Evolutionary conservation across 108 stramenopile species (phyloP), one percentile per base, ranked within the genome.

Genomic region (Cyclostephanos tholiformis): DNA sequence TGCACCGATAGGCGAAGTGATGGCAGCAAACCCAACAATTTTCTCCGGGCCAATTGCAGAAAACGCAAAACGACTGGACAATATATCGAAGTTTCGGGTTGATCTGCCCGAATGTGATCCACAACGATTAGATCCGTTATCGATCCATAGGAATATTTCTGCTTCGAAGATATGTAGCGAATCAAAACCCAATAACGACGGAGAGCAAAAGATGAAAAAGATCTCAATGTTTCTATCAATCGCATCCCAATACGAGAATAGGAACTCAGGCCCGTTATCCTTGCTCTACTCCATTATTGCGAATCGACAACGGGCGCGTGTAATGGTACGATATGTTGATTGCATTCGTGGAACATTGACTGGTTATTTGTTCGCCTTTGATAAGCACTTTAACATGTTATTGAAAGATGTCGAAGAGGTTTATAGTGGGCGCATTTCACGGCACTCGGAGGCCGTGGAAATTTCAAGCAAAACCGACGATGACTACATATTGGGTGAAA

Each of bases 381-480:
- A 95, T 74, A 92, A 90, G 69, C 91, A 90, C 71, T 86, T 88
- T 58, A 95, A 95, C 67, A 77, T 95, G 80, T 84, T 95, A 12
- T 57, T 95, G 64, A 76, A 69, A 53, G 87, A 92, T 77, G 91
- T 87, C 0, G 86, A 92, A 62, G 94, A 95, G 77, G 72, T 87
- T 0, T 95, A 92, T 70, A 68, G 86, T 9, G 79, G 84, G 23
- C 75, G 87, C 35, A 53, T 76, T 14, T 60, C 76, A 5, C 53
- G 44, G 23, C 26, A 65, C 50, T 43, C 36, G 35, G 63, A 79
- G 27, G 63, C 68, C 39, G 69, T 71, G 6, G 63, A 62, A 59
- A 44, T 69, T 48, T 68, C 87, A 0, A 58, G 19, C 27, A 35
- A 30, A 13, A 30, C 61, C 26, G 53, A 63, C 23, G 44, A 48